phyloP scores from a whole-genome alignment of 441 rosid genomes.

The Iberis amara region DNA sequence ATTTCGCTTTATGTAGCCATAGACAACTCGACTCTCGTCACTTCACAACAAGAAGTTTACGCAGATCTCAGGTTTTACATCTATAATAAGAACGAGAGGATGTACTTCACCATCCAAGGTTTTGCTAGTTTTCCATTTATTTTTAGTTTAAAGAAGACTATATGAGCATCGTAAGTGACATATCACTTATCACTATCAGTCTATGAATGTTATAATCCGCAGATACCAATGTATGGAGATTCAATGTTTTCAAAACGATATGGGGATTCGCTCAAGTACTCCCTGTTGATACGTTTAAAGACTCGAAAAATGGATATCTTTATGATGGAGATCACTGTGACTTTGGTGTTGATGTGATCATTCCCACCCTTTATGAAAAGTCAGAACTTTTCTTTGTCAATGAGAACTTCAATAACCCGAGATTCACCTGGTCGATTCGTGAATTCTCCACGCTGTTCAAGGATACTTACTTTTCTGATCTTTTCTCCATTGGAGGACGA shows the following conservation, averaged over 20 bases:
- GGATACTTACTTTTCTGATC: not conserved
- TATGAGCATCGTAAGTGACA: not conserved
- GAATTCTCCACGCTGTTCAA: constrained; percentile 1
- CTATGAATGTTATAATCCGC: not conserved
- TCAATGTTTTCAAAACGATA: not conserved
- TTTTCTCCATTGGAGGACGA: constrained; percentile 19
- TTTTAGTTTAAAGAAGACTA: not conserved
- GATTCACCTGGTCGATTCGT: not conserved
- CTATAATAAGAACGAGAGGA: constrained; percentile 19
- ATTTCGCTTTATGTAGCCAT: constrained; percentile 27
- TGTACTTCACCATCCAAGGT: constrained; percentile 26
- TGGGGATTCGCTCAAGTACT: constrained; percentile 24
- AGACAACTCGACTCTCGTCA: constrained; percentile 6
- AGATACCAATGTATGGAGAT: constrained; percentile 16
- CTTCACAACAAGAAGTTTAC: not conserved
- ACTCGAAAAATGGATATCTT: constrained; percentile 21
- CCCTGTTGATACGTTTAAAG: constrained; percentile 14
- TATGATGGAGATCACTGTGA: constrained; percentile 23
- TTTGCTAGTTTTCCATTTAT: not conserved
- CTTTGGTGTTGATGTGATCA: constrained; percentile 30
- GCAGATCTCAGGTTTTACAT: constrained; percentile 28
- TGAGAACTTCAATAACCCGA: not conserved
- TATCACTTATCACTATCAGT: not conserved
- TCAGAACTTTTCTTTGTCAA: constrained; percentile 21
- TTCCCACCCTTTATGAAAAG: not conserved